Evolutionary conservation across 2,329 filamentous ascomycete genomes (phyloP).

Genomic region (Raffaelea ambrosiae): DNA sequence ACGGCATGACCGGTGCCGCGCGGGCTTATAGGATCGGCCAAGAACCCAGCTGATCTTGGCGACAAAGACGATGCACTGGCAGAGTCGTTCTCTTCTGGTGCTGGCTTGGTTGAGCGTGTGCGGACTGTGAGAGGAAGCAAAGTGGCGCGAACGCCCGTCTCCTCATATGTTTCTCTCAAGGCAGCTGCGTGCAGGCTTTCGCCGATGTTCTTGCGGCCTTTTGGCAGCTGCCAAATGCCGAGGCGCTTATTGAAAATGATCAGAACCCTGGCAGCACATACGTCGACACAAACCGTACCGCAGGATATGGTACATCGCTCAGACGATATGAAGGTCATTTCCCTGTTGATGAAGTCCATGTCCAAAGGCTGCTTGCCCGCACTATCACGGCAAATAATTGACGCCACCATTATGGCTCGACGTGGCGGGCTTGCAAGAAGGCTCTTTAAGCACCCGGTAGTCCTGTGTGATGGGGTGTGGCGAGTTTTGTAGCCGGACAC

Average conservation of each 20-base stretch:
- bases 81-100: background rate
- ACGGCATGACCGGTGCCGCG: no score
- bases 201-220: constrained; percentile 38
- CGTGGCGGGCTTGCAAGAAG: no score
- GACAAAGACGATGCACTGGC: background rate
- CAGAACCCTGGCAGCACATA: constrained; percentile 25
- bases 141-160: constrained; percentile 33
- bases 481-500: no score
- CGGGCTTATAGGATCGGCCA: no score
- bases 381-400: background rate
- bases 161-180: constrained; percentile 38
- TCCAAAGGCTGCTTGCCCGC: constrained; percentile 10
- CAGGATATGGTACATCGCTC: constrained; percentile 35
- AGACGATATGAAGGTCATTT: constrained; percentile 30
- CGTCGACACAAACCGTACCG: constrained; percentile 36
- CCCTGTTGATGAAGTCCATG: constrained; percentile 20
- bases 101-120: constrained; percentile 30
- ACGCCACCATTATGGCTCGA: background rate
- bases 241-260: constrained; percentile 33
- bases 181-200: constrained; percentile 33
- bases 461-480: no score
- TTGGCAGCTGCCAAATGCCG: constrained; percentile 36
- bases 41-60: background rate
- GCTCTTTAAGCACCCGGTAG: no score
- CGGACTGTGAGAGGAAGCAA: constrained; percentile 30